A percentile compares a stretch with the other conserved stretches of the same genome.
Evolutionary conservation across 2,329 filamentous ascomycete species (phyloP).

Genomic region (Ceratocystis cubensis): DNA sequence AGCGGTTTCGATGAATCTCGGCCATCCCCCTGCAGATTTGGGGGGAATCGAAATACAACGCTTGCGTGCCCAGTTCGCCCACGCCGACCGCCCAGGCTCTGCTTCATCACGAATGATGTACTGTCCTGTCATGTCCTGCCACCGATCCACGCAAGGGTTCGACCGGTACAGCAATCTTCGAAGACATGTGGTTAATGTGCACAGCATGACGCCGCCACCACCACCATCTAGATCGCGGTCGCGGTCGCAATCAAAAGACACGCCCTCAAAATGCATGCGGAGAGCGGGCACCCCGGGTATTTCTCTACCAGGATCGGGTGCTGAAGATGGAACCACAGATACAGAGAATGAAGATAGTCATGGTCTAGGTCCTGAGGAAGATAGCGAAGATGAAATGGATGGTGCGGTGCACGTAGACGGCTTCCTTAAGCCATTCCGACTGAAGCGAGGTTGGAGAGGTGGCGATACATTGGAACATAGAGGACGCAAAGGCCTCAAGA

Average conservation of each 20-base stretch:
- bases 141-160: conserved; percentile 31
- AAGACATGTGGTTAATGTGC: conserved; percentile 31
- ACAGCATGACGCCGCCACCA: conserved; percentile 25
- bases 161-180: conserved; percentile 29
- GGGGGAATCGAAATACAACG: neutral
- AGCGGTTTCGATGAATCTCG: conserved; percentile 23
- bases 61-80: neutral
- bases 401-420: conserved; percentile 58
- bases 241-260: conserved; percentile 29
- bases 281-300: conserved; percentile 9
- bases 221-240: conserved; percentile 8
- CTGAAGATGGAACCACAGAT: conserved; percentile 8
- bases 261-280: conserved; percentile 27
- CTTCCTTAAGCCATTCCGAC: conserved; percentile 46
- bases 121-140: conserved; percentile 31
- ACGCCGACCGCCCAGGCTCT: neutral
- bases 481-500: conserved; percentile 23
- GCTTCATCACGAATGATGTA: conserved; percentile 25
- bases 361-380: conserved; percentile 26
- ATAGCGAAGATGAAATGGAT: conserved; percentile 41
- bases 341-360: conserved; percentile 17
- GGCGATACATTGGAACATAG: conserved; percentile 23
- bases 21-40: conserved; percentile 23
- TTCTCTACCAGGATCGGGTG: neutral
- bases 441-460: conserved; percentile 37